Conservation (phyloP, 495 filamentous ascomycete genomes). For the Clavariopsis aquatica region DNA sequence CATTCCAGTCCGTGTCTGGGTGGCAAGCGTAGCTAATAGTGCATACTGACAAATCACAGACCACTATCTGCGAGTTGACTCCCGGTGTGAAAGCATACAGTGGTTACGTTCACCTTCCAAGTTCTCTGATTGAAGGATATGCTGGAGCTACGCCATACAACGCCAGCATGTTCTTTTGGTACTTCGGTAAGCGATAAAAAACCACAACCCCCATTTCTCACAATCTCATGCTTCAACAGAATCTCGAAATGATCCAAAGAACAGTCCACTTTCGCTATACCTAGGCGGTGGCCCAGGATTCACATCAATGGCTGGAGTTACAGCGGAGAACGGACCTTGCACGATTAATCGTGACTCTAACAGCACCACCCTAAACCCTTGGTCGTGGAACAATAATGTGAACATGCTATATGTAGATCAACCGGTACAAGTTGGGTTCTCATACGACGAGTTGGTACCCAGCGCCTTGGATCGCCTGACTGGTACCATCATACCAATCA, state of each 20-base stretch:
- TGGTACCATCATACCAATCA: conserved; percentile 16
- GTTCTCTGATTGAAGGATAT: conserved; percentile 3
- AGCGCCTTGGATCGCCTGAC: conserved; percentile 45
- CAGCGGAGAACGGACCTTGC: conserved; percentile 32
- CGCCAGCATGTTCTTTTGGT: conserved; percentile 33
- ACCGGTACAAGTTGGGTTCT: conserved; percentile 29
- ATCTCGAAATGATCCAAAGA: conserved; percentile 19
- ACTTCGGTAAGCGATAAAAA: conserved; percentile 1
- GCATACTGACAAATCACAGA: conserved; percentile 16
- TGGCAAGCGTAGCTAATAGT: background rate
- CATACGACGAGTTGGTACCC: conserved; percentile 49
- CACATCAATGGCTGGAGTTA: conserved; percentile 13
- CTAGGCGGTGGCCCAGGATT: conserved; percentile 22
- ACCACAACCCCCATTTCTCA: background rate
- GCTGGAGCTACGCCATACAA: conserved; percentile 12
- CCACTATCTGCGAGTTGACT: conserved; percentile 23
- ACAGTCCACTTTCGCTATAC: conserved; percentile 26
- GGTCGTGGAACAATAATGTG: conserved; percentile 34
- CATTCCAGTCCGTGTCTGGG: background rate
- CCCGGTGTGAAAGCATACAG: conserved; percentile 24
- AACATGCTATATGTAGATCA: conserved; percentile 48
- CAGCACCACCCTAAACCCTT: conserved; percentile 38
- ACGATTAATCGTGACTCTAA: conserved; percentile 51
- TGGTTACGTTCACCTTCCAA: conserved; percentile 26
- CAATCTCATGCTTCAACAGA: background rate